A percentile compares a stretch with the other conserved stretches of the same genome.
These are phyloP conservation scores for Cutaneotrichosporon spelunceum DNA, from an alignment of 1,284 basidiomycete species.

Conservation along the genomic window DNA sequence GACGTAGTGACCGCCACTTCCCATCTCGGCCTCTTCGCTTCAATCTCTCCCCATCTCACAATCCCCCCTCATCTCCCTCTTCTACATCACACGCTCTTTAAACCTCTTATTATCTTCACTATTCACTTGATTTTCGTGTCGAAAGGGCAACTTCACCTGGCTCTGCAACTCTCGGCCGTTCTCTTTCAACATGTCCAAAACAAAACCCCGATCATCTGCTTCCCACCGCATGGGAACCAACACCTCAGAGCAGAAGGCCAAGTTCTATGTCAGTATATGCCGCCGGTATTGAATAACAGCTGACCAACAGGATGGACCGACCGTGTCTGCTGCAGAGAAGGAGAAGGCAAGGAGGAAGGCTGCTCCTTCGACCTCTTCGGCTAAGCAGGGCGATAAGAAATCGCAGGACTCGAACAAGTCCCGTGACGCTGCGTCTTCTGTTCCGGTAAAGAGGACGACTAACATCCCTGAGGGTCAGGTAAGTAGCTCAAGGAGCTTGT, in stretches of 20 bases:
- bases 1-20: not conserved
- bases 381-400: not conserved
- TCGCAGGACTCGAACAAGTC: not conserved
- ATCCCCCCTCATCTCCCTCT: not conserved
- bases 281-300: not conserved
- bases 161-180: not conserved
- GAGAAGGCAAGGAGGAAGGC: constrained; percentile 5
- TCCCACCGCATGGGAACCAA: not conserved
- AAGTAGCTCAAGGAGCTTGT: not conserved
- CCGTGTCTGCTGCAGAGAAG: not conserved
- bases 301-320: not conserved
- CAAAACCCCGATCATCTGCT: constrained; percentile 7
- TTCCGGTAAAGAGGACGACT: not conserved
- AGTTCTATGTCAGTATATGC: constrained; percentile 21
- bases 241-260: constrained; percentile 3
- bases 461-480: not conserved
- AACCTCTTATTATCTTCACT: not conserved
- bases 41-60: not conserved
- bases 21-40: not conserved
- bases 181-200: not conserved
- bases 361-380: not conserved
- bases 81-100: not conserved
- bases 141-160: not conserved
- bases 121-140: not conserved
- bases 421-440: not conserved